phyloP scores from a whole-genome alignment of 129 eudicot species.

The Artemisia tridentata region DNA sequence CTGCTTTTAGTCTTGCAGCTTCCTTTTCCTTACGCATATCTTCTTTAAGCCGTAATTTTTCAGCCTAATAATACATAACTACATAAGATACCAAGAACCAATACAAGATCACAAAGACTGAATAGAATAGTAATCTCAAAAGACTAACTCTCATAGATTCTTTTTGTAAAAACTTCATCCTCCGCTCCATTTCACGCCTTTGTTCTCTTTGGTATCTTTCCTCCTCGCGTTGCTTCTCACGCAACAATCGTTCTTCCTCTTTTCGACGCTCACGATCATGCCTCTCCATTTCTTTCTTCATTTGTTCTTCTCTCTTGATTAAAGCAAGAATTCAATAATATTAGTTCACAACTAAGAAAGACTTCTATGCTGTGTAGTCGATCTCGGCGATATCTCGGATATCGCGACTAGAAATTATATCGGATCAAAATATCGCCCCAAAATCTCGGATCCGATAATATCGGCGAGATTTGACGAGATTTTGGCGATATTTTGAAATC shows the following conservation, averaged over 20 bases:
- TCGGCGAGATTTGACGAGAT: too few relatives aligned
- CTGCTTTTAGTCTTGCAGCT: slow-evolving; percentile 89
- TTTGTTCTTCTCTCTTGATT: slow-evolving; percentile 77
- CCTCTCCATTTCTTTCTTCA: slow-evolving; percentile 94
- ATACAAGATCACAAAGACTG: neutral
- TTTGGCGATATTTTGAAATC: too few relatives aligned
- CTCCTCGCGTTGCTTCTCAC: slow-evolving; percentile 93
- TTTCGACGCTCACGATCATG: slow-evolving; percentile 83
- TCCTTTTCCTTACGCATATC: slow-evolving; percentile 86
- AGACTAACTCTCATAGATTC: slow-evolving; percentile 74
- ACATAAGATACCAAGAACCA: neutral
- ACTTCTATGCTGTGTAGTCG: too few relatives aligned
- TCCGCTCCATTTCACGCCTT: slow-evolving; percentile 89
- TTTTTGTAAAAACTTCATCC: slow-evolving; percentile 74
- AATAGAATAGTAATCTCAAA: neutral
- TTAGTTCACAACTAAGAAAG: neutral
- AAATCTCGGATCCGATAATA: too few relatives aligned
- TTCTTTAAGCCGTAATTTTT: slow-evolving; percentile 77
- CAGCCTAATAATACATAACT: slow-evolving; percentile 52
- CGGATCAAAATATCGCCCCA: too few relatives aligned
- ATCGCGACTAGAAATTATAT: too few relatives aligned
- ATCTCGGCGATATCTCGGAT: too few relatives aligned
- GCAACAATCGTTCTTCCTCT: slow-evolving; percentile 89
- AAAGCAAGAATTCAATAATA: neutral
- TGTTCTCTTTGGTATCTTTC: slow-evolving; percentile 88